phyloP scores from a whole-genome alignment of 352 stramenopile species.

The Phytophthora citrophthora region DNA sequence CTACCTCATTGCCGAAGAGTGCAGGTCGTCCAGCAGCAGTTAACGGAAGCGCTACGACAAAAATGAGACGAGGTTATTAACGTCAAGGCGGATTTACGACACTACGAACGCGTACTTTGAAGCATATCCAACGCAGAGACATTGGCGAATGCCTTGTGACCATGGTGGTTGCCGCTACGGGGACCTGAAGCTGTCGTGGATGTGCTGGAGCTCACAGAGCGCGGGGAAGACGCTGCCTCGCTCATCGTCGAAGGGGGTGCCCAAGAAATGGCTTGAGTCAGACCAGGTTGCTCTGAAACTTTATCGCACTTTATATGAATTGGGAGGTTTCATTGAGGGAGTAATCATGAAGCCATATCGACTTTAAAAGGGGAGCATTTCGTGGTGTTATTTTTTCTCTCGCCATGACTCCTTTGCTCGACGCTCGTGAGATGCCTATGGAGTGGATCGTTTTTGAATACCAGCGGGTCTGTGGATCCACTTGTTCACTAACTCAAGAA shows the following conservation, averaged over 20 bases:
- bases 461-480: background rate
- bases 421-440: conserved; percentile 17
- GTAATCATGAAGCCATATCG: conserved; percentile 31
- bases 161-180: conserved; percentile 15
- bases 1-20: conserved; percentile 83
- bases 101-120: conserved; percentile 50
- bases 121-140: conserved; percentile 69
- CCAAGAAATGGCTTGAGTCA: conserved; percentile 4
- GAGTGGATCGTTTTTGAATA: conserved; percentile 11
- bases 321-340: conserved; percentile 6
- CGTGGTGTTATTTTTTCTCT: too few species aligned
- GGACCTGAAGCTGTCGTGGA: conserved; percentile 7
- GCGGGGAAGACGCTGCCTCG: conserved; percentile 37
- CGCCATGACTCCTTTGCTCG: background rate
- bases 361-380: conserved; percentile 4
- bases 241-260: conserved; percentile 27
- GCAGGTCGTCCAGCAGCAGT: conserved; percentile 72
- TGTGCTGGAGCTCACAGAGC: conserved; percentile 28
- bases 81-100: background rate
- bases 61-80: conserved; percentile 10
- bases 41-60: conserved; percentile 61
- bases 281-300: background rate
- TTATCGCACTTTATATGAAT: conserved; percentile 7
- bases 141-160: conserved; percentile 18
- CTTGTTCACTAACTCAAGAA: conserved; percentile 3